phyloP scores from a whole-genome alignment of 345 rosid species.

The Bretschneidera sinensis region DNA sequence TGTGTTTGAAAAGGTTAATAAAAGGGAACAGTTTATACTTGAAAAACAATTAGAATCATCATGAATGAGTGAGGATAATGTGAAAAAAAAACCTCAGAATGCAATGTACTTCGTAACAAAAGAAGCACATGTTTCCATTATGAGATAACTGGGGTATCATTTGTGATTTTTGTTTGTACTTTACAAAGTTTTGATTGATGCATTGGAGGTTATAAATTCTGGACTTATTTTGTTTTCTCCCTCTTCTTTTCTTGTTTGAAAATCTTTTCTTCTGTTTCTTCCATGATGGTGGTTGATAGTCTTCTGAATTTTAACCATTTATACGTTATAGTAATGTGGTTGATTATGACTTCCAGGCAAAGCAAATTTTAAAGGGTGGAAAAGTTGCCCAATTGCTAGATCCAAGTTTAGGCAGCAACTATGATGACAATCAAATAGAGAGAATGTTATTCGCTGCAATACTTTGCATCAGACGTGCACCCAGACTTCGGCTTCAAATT shows the following conservation, averaged over 20 bases:
- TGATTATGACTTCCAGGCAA: slow-evolving; percentile 52
- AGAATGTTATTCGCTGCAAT: slow-evolving; percentile 82
- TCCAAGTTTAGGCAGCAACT: slow-evolving; percentile 43
- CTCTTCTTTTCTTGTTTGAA: not conserved
- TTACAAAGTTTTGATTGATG: not conserved
- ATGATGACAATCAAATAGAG: slow-evolving; percentile 43
- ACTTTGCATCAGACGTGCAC: slow-evolving; percentile 64
- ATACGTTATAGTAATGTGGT: not conserved
- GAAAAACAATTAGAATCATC: no score
- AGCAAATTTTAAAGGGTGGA: slow-evolving; percentile 66
- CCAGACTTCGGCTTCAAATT: slow-evolving; percentile 61
- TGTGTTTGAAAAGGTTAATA: no score
- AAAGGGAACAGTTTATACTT: no score
- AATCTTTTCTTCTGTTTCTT: not conserved
- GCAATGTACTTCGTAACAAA: no score
- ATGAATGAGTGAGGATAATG: no score
- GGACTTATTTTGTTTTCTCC: not conserved
- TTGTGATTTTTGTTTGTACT: not conserved
- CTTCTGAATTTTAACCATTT: no score
- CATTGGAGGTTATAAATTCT: no score
- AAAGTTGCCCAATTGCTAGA: slow-evolving; percentile 65
- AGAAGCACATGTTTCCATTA: not conserved
- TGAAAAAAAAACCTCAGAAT: no score
- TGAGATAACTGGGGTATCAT: not conserved
- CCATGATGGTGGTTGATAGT: no score